These are phyloP conservation scores for Karstenula rhodostoma DNA, from an alignment of 2,329 filamentous ascomycete genomes.

Conservation along the genomic window DNA sequence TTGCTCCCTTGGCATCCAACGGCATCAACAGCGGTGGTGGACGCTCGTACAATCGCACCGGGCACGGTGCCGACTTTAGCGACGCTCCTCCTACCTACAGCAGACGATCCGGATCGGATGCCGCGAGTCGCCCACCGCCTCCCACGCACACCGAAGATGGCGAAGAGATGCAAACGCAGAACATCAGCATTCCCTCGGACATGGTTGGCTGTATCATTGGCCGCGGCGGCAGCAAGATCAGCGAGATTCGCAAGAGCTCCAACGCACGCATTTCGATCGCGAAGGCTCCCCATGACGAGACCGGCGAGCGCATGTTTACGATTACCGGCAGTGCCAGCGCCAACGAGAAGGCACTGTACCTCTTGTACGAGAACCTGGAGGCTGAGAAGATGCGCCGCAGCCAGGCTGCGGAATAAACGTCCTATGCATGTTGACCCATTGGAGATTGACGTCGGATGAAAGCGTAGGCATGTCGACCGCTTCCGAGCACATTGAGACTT, in stretches of 20 bases:
- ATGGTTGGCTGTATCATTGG: constrained; percentile 99
- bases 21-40: constrained; percentile 65
- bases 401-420: constrained; percentile 64
- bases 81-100: constrained; percentile 75
- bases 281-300: constrained; percentile 96
- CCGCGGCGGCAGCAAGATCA: constrained; percentile 94
- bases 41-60: constrained; percentile 84
- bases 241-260: constrained; percentile 96
- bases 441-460: constrained; percentile 10
- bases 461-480: constrained; percentile 16
- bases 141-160: constrained; percentile 94
- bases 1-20: constrained; percentile 58
- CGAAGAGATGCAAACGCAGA: constrained; percentile 97
- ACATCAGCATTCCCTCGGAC: constrained; percentile 98
- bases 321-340: constrained; percentile 95
- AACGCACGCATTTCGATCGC: constrained; percentile 97
- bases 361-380: constrained; percentile 98
- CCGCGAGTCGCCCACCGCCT: constrained; percentile 75
- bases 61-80: constrained; percentile 97
- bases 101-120: constrained; percentile 85
- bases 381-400: constrained; percentile 98
- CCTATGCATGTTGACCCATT: constrained; percentile 11
- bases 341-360: constrained; percentile 94
- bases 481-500: constrained; percentile 10
- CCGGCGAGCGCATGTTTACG: constrained; percentile 99